Base-by-base conservation (phyloP, 495 filamentous ascomycete genomes). In the Xylaria curta region DNA sequence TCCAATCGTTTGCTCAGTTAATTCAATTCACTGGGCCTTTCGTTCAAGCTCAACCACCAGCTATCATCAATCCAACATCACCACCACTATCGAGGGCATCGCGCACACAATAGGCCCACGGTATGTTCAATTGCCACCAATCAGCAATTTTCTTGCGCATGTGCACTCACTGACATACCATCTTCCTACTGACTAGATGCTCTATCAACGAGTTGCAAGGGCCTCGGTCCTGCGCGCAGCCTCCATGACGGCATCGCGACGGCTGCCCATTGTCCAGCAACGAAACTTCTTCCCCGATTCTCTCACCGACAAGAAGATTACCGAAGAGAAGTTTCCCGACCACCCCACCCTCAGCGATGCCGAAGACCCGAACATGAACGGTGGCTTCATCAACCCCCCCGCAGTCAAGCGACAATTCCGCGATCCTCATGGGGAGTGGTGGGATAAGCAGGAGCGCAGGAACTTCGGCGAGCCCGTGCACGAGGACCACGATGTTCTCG, bases 401-500 rank as follows among this genome's bases (percentile, higher is more conserved):
- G 85, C 83, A 46, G 82, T 93, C 77, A 97, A 96, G 85, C 93
- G 95, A 73, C 88, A 91, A 78, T 90, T 92, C 83, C 93, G 97
- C 80, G 97, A 98, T 79, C 97, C 97, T 46, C 89, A 98, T 78
- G 95, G 82, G 76, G 92, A 94, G 79, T 98, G 94, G 94, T 98
- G 95, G 95, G 95, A 98, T 82, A 92, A 94, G 85, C 95, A 98
- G 79, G 95, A 97, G 80, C 92, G 95, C 76, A 90, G 95, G 70
- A 97, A 98, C 85, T 99, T 91, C 76, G 94, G 94, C 76, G 97
- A 99, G 82, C 92, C 94, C 4, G 89, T 97, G 36, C 95, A 99
- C 81, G 97, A 99, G 82, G 97, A 99, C 82, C 91, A 98, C 78
- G 97, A 99, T 80, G 90, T 97, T 66, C 87, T 98, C 26, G 95